phyloP scores from a whole-genome alignment of 495 filamentous ascomycete genomes.

The Rostrohypoxylon terebratum region DNA sequence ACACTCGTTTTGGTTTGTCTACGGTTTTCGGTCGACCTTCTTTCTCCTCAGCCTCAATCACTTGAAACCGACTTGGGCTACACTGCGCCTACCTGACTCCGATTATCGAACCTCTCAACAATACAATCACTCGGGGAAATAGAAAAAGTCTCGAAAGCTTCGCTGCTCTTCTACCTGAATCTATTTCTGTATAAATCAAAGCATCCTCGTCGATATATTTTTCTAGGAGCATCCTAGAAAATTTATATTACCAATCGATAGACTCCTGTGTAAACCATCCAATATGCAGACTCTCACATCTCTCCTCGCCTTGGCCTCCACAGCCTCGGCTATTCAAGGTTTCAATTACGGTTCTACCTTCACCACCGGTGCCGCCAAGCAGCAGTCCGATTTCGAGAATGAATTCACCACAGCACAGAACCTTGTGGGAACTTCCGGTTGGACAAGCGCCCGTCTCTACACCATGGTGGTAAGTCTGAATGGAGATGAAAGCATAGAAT shows the following conservation, averaged over 20 bases:
- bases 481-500: constrained; percentile 1
- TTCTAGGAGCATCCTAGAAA: constrained; percentile 24
- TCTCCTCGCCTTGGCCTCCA: constrained; percentile 51
- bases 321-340: constrained; percentile 64
- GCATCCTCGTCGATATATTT: constrained; percentile 5
- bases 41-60: constrained; percentile 31
- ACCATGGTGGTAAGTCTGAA: constrained; percentile 59
- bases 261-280: not conserved
- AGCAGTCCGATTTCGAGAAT: constrained; percentile 72
- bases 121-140: not conserved
- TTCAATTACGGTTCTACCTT: constrained; percentile 85
- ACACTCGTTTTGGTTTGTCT: constrained; percentile 37
- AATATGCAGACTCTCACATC: constrained; percentile 48
- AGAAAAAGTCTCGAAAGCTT: constrained; percentile 1
- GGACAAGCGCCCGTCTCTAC: constrained; percentile 74
- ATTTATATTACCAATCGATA: constrained; percentile 7
- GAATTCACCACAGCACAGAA: constrained; percentile 77
- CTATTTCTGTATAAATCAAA: not conserved
- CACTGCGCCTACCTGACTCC: constrained; percentile 23
- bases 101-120: not conserved
- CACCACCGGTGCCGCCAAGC: constrained; percentile 70
- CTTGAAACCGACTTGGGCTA: constrained; percentile 14
- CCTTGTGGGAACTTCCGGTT: constrained; percentile 76
- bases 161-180: constrained; percentile 1
- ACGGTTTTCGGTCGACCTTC: constrained; percentile 23